Evolutionary conservation across 192 early-diverging fungal genomes (phyloP).

Genomic region (Entomortierella chlamydospora): DNA sequence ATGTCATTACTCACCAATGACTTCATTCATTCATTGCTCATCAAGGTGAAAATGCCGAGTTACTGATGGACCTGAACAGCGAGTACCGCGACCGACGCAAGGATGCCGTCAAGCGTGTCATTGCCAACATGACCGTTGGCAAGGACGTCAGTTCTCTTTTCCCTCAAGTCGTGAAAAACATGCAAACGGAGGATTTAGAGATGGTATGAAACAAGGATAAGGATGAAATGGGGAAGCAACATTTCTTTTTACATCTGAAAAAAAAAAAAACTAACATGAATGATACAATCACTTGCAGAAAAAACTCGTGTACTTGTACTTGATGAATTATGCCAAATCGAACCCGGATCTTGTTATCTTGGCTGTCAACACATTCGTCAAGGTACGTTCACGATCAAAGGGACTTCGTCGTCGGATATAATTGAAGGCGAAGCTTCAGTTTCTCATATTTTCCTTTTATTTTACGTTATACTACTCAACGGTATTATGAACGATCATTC

Average conservation of each 20-base stretch:
- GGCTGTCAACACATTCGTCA: slow-evolving; percentile 98
- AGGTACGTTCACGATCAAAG: slow-evolving; percentile 60
- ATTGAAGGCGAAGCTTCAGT: background rate
- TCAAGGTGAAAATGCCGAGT: slow-evolving; percentile 96
- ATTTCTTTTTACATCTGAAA: no score
- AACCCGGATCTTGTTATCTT: slow-evolving; percentile 97
- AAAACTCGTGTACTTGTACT: slow-evolving; percentile 97
- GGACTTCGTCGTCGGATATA: background rate
- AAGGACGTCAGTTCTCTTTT: slow-evolving; percentile 97
- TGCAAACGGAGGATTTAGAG: slow-evolving; percentile 99
- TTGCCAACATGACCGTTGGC: slow-evolving; percentile 99
- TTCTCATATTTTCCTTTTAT: background rate
- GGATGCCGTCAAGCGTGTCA: slow-evolving; percentile 98
- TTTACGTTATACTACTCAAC: background rate
- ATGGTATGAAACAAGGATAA: slow-evolving; percentile 22
- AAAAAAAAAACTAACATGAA: slow-evolving; percentile 4
- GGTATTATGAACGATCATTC: background rate
- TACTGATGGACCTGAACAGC: slow-evolving; percentile 96
- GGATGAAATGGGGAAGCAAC: background rate
- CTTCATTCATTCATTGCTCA: background rate
- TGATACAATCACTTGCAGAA: slow-evolving; percentile 65
- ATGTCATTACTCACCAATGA: no score
- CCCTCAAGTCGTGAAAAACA: slow-evolving; percentile 98
- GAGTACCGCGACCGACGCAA: slow-evolving; percentile 97
- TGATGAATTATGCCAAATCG: slow-evolving; percentile 98